Conservation (phyloP, 192 early-diverging fungal species). For the Linnemannia elongata region DNA sequence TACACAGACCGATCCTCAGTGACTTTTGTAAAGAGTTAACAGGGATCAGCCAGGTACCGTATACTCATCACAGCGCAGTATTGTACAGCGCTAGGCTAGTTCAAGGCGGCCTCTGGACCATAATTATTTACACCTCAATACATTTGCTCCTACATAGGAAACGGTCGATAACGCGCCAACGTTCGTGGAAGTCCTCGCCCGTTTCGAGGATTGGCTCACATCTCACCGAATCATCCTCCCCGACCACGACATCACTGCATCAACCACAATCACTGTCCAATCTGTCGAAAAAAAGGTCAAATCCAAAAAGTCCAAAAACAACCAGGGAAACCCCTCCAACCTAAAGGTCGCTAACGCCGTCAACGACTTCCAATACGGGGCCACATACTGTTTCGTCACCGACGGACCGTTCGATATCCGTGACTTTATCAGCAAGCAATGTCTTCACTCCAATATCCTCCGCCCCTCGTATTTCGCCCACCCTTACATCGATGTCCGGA, state of each 20-base stretch:
- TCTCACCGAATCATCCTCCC: slow-evolving; percentile 42
- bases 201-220: slow-evolving; percentile 56
- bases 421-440: slow-evolving; percentile 88
- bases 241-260: neutral
- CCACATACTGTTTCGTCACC: slow-evolving; percentile 39
- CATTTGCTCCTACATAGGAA: slow-evolving; percentile 15
- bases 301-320: slow-evolving; percentile 1
- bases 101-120: neutral
- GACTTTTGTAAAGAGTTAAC: slow-evolving; percentile 85
- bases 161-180: slow-evolving; percentile 52
- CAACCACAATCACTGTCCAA: neutral
- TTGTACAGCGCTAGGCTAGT: no score
- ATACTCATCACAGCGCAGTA: neutral
- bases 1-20: slow-evolving; percentile 72
- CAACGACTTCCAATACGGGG: slow-evolving; percentile 39
- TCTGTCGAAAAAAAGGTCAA: neutral
- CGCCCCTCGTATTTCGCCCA: slow-evolving; percentile 73
- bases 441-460: slow-evolving; percentile 62
- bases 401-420: slow-evolving; percentile 88
- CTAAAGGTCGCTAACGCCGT: slow-evolving; percentile 8
- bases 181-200: slow-evolving; percentile 48
- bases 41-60: slow-evolving; percentile 79
- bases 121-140: slow-evolving; percentile 4
- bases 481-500: slow-evolving; percentile 77
- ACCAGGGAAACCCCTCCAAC: neutral